phyloP scores from a whole-genome alignment of 805 yeast genomes.

The Saccharomycopsis schoenii region DNA sequence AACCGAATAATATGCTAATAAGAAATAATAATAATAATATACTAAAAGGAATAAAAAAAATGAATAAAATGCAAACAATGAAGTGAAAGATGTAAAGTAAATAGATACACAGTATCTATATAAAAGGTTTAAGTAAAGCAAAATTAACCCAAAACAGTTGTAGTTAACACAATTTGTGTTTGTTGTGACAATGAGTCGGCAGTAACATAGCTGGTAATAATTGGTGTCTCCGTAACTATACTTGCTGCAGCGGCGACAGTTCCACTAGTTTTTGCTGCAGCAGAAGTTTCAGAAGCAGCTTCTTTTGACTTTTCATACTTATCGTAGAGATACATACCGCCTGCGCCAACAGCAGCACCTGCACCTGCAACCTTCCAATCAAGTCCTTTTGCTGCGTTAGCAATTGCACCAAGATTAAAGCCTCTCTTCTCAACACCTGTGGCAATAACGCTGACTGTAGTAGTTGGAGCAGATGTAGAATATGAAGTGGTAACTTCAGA shows the following conservation, averaged over 20 bases:
- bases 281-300: background rate
- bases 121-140: background rate
- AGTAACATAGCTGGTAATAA: background rate
- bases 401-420: background rate
- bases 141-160: background rate
- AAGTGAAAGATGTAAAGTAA: background rate
- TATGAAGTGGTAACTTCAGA: background rate
- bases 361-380: background rate
- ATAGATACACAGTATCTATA: background rate
- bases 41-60: background rate
- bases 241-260: background rate
- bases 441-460: background rate
- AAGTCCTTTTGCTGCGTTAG: background rate
- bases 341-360: background rate
- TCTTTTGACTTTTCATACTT: background rate
- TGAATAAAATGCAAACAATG: background rate
- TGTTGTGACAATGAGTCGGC: background rate
- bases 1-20: background rate
- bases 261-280: background rate
- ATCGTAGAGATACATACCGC: background rate
- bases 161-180: background rate
- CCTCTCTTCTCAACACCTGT: background rate
- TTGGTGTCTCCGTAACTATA: background rate
- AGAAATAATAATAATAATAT: background rate
- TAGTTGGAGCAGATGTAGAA: background rate